phyloP scores from a whole-genome alignment of 192 early-diverging fungal genomes.

The Backusella sp. region DNA sequence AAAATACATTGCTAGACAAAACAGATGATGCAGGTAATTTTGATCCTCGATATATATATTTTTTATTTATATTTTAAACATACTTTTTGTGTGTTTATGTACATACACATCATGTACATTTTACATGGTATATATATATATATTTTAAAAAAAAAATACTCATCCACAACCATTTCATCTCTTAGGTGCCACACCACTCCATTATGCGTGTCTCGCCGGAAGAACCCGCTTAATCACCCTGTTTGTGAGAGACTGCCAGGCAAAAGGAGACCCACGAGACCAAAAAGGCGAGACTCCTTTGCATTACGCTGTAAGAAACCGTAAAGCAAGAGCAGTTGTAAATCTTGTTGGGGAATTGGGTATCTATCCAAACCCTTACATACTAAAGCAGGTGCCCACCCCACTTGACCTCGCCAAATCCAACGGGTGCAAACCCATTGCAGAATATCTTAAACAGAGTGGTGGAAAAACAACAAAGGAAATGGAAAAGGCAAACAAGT shows the following conservation, averaged over 20 bases:
- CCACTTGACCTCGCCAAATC: slow-evolving; percentile 28
- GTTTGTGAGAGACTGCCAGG: slow-evolving; percentile 16
- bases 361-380: slow-evolving; percentile 24
- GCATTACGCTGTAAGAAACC: slow-evolving; percentile 27
- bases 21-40: slow-evolving; percentile 14
- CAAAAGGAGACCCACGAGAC: slow-evolving; percentile 12
- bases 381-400: slow-evolving; percentile 24
- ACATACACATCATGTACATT: too few species aligned
- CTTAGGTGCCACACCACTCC: slow-evolving; percentile 28
- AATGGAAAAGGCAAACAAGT: slow-evolving; percentile 22
- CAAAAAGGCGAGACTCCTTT: slow-evolving; percentile 30
- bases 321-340: slow-evolving; percentile 12
- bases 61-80: not conserved
- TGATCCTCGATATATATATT: not conserved
- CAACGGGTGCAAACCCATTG: slow-evolving; percentile 14
- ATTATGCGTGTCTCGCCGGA: slow-evolving; percentile 26
- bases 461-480: slow-evolving; percentile 29
- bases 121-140: not conserved
- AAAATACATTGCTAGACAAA: slow-evolving; percentile 12
- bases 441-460: slow-evolving; percentile 12
- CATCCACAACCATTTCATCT: not conserved
- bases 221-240: slow-evolving; percentile 14
- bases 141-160: not conserved
- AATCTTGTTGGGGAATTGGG: slow-evolving; percentile 23
- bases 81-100: too few species aligned